Base-by-base conservation (phyloP, 768 basidiomycete genomes). In the Boletus reticuloceps region DNA sequence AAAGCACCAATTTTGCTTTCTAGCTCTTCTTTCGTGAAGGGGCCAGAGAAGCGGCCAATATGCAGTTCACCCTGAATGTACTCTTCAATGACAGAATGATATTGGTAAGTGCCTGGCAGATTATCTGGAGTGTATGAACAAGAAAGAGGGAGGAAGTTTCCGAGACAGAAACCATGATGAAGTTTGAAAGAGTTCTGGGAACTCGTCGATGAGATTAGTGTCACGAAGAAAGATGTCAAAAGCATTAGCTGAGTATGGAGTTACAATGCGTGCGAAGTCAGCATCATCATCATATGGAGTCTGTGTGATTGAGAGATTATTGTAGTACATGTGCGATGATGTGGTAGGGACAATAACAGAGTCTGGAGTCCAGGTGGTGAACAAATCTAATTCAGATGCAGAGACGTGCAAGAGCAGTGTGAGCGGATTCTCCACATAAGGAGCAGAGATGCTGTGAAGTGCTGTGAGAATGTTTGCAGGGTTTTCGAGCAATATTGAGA, bases 141-240 rank as follows among this genome's bases (percentile, higher is more conserved):
- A 27, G 25, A 27, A 27, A 27, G 25, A 1, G 25, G 25, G 25
- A 27, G 25, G 25, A 27, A 27, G 6, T 27, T 27, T 27, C 46
- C 19, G 0, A 47, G 10, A 20, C 12, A 17, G 25, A 50, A 55
- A 8, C 43, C 27, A 2, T 55, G 27, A 32, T 3, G 20, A 17
- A 53, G 20, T n/a, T 53, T 53, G 42, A 55, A 55, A 5, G 48
- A 54, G 47, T 22, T 54, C 41, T 0, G 47, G 36, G 14, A 44
- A 55, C 13, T 22, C 1, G 10, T 36, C 13, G 1, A 47, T 1
- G 13, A 47, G 11, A 22, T 47, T 27, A 27, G 25, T 5, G 25
- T 27, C 25, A 27, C 25, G 25, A 27, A 36, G 13, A 17, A 47
- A 47, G 9, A 9, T 0, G 4, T 47, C 3, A 10, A 47, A 47